Conservation (phyloP, 2,329 filamentous ascomycete genomes). For the Bertia moriformis region DNA sequence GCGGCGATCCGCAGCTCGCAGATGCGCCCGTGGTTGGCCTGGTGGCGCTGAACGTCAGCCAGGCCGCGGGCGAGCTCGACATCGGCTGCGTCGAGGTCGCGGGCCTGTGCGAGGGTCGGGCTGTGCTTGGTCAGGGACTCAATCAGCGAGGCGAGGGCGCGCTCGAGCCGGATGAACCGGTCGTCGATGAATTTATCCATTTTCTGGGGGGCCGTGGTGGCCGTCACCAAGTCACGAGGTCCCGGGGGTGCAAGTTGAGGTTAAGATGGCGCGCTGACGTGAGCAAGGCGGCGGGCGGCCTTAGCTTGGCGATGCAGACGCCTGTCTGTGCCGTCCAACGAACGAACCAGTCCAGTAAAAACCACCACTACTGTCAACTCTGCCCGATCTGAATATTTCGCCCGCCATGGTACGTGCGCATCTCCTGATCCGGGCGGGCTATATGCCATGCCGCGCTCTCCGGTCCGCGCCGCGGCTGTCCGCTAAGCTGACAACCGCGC, state of each 20-base stretch:
- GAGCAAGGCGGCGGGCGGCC: too few relatives aligned
- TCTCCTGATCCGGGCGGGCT: too few relatives aligned
- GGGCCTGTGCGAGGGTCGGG: constrained; percentile 51
- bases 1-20: constrained; percentile 53
- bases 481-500: too few relatives aligned
- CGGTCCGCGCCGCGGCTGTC: too few relatives aligned
- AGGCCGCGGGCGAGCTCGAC: constrained; percentile 51
- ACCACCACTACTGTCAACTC: too few relatives aligned
- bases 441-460: too few relatives aligned
- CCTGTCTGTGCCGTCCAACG: constrained; percentile 6
- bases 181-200: constrained; percentile 51
- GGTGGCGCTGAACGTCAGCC: constrained; percentile 57
- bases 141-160: constrained; percentile 53
- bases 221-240: too few relatives aligned
- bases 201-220: too few relatives aligned
- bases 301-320: background rate
- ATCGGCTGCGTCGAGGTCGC: constrained; percentile 59
- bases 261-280: too few relatives aligned
- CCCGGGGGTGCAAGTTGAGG: too few relatives aligned
- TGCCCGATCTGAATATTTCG: too few relatives aligned
- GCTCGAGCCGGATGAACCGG: constrained; percentile 53
- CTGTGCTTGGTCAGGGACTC: constrained; percentile 75
- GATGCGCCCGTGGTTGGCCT: constrained; percentile 59
- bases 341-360: constrained; percentile 12
- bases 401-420: too few relatives aligned